Conservation (phyloP, 306 rosid genomes). For the barrel medic (Medicago truncatula) region DNA sequence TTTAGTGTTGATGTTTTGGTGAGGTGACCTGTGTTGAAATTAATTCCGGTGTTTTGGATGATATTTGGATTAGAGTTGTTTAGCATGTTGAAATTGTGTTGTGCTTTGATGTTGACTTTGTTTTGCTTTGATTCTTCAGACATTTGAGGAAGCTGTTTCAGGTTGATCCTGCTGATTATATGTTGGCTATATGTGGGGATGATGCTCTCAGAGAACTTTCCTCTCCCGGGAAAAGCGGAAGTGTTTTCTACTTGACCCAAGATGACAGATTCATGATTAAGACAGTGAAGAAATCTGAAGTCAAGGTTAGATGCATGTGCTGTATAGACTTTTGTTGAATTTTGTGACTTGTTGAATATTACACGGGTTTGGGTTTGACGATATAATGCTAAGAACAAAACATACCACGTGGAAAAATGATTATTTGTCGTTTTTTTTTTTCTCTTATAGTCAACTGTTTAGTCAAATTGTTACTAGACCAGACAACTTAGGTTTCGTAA, state of each 20-base stretch:
- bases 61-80: neutral
- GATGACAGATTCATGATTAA: constrained; percentile 97
- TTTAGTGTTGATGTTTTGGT: neutral
- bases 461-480: neutral
- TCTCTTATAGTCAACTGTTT: neutral
- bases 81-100: neutral
- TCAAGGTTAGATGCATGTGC: constrained; percentile 71
- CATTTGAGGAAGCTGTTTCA: constrained; percentile 67
- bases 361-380: neutral
- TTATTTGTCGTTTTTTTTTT: neutral
- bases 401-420: constrained; percentile 1
- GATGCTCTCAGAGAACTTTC: constrained; percentile 62
- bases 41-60: constrained; percentile 14
- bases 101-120: constrained; percentile 20
- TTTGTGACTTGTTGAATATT: constrained; percentile 7
- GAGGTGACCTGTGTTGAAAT: neutral
- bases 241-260: constrained; percentile 91
- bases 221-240: constrained; percentile 97
- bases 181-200: constrained; percentile 60
- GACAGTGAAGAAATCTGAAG: constrained; percentile 97
- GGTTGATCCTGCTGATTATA: constrained; percentile 63
- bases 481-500: constrained; percentile 6
- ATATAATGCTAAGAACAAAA: neutral
- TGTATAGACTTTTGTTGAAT: constrained; percentile 14
- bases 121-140: constrained; percentile 56